Evolutionary conservation across 495 filamentous ascomycete species (phyloP).

Genomic region (Achaetomiella virescens): DNA sequence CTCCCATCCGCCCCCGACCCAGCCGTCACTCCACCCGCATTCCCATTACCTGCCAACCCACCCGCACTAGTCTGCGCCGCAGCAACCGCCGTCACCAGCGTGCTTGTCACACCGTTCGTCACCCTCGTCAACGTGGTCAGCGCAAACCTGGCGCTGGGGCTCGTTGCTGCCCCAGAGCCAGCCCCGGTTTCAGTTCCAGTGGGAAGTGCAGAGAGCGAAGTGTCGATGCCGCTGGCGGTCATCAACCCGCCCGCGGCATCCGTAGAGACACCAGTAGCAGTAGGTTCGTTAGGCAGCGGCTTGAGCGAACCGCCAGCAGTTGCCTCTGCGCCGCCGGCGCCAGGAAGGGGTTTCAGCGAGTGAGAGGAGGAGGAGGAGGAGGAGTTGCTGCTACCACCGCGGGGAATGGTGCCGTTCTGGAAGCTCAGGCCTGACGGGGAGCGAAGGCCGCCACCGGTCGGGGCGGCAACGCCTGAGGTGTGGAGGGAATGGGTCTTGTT

Average conservation of each 20-base stretch:
- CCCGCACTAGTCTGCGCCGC: background rate
- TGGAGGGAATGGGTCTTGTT: background rate
- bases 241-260: too few species aligned
- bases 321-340: background rate
- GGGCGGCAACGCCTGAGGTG: background rate
- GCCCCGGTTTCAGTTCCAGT: background rate
- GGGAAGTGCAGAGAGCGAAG: background rate
- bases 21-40: background rate
- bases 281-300: background rate
- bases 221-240: background rate
- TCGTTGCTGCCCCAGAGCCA: background rate
- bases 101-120: constrained; percentile 1
- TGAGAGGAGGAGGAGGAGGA: background rate
- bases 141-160: background rate
- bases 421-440: background rate
- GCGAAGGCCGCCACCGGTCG: background rate
- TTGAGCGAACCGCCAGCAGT: background rate
- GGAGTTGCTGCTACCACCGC: background rate
- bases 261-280: too few species aligned
- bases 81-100: background rate
- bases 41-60: background rate
- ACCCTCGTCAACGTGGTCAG: constrained; percentile 10
- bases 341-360: background rate
- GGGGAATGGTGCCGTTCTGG: background rate
- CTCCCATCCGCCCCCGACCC: background rate